Conservation (phyloP, 108 stramenopile genomes). For the Cyclostephanos tholiformis region DNA sequence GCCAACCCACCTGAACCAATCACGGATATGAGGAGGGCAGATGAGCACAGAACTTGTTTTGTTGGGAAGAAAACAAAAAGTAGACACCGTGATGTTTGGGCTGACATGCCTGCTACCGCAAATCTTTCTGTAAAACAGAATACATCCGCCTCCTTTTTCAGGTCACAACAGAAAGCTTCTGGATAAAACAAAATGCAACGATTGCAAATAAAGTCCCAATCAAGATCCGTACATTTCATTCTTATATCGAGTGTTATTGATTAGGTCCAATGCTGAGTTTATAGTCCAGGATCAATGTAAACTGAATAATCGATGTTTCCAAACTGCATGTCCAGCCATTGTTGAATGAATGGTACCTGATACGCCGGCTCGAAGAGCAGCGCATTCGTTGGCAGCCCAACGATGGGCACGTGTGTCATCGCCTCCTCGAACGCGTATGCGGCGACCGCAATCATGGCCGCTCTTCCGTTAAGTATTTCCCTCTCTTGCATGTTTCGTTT, state of each 20-base stretch:
- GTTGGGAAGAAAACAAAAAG: constrained; percentile 79
- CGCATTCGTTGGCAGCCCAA: constrained; percentile 67
- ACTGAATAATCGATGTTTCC: constrained; percentile 22
- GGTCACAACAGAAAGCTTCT: constrained; percentile 1
- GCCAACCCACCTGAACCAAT: constrained; percentile 78
- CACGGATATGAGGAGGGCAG: constrained; percentile 83
- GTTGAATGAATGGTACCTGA: constrained; percentile 74
- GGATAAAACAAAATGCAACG: background rate
- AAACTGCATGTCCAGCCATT: constrained; percentile 70
- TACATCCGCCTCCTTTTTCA: constrained; percentile 39
- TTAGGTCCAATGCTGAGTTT: background rate
- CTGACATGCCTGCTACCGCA: constrained; percentile 74
- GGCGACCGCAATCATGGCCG: constrained; percentile 92
- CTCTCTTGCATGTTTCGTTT: constrained; percentile 91
- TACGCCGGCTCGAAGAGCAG: constrained; percentile 79
- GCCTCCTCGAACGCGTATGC: constrained; percentile 86
- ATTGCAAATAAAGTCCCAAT: background rate
- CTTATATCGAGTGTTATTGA: background rate
- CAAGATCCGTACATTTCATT: background rate
- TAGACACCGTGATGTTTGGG: constrained; percentile 66
- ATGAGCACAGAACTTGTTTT: constrained; percentile 72
- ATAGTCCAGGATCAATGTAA: constrained; percentile 18
- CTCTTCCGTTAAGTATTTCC: constrained; percentile 90
- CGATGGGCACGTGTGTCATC: constrained; percentile 64
- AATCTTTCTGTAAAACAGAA: constrained; percentile 24